A percentile compares a stretch with the other conserved stretches of the same genome.
Evolutionary conservation across 2,329 filamentous ascomycete genomes (phyloP).

Genomic region (Colletotrichum lentis): DNA sequence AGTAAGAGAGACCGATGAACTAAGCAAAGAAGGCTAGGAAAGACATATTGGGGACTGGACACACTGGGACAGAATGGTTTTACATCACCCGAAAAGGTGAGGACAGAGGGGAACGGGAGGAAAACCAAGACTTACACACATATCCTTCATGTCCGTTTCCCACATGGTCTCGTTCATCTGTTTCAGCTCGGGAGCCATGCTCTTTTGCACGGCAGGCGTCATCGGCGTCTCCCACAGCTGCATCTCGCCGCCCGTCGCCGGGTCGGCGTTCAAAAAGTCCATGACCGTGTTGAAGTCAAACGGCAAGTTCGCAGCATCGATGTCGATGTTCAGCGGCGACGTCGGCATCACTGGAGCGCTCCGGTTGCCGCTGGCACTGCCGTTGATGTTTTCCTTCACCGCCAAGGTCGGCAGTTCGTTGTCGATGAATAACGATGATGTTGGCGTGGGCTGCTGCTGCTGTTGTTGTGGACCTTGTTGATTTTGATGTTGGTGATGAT

Average conservation of each 20-base stretch:
- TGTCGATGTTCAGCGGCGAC: slow-evolving; percentile 32
- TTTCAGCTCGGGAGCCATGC: slow-evolving; percentile 14
- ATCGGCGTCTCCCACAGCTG: slow-evolving; percentile 35
- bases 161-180: slow-evolving; percentile 4
- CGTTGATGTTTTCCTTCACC: slow-evolving; percentile 12
- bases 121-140: slow-evolving; percentile 14
- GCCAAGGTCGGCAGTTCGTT: slow-evolving; percentile 9
- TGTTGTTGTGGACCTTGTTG: slow-evolving; percentile 9
- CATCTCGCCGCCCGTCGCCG: slow-evolving; percentile 28
- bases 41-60: background rate
- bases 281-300: slow-evolving; percentile 45
- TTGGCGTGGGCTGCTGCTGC: slow-evolving; percentile 8
- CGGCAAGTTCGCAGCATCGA: slow-evolving; percentile 41
- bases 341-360: slow-evolving; percentile 39
- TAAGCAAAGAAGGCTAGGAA: background rate
- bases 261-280: slow-evolving; percentile 35
- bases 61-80: background rate
- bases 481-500: slow-evolving; percentile 11
- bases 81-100: background rate
- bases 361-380: background rate
- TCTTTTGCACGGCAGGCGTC: slow-evolving; percentile 18
- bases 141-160: slow-evolving; percentile 14
- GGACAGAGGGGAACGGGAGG: background rate
- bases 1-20: background rate
- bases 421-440: slow-evolving; percentile 17